Percentiles rank a stretch among this genome's conserved stretches.
phyloP scores from a whole-genome alignment of 108 stramenopile genomes.

The Hondaea fermentalgiana region DNA sequence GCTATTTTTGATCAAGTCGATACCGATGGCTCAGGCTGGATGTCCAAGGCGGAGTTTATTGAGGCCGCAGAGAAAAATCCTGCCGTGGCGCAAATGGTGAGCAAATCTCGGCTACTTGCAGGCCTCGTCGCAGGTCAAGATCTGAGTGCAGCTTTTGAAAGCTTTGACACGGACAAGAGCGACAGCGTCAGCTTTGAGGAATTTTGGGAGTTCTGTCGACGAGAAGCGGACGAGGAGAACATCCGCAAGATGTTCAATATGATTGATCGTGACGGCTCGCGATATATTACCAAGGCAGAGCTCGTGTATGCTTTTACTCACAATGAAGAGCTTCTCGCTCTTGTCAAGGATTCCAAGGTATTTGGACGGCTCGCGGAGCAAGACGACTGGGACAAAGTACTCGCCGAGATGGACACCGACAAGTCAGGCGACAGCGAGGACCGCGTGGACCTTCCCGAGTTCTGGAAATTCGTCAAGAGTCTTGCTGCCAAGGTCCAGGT shows the following conservation, averaged over 20 bases:
- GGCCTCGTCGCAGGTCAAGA: neutral
- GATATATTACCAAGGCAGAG: slow-evolving; percentile 7
- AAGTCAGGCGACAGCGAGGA: neutral
- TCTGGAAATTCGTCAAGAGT: neutral
- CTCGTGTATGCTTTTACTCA: neutral
- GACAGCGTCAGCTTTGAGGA: slow-evolving; percentile 11
- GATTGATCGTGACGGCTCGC: neutral
- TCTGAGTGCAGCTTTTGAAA: neutral
- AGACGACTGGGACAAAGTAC: neutral
- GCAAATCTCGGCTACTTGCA: neutral
- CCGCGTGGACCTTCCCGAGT: neutral
- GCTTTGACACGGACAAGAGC: neutral
- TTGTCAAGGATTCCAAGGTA: neutral
- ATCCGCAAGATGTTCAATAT: slow-evolving; percentile 12
- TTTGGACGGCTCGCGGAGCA: neutral
- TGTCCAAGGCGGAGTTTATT: neutral
- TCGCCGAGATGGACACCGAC: slow-evolving; percentile 2
- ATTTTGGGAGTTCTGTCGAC: neutral
- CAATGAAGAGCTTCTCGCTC: neutral
- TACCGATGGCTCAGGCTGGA: neutral
- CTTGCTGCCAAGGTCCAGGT: neutral
- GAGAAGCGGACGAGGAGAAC: neutral
- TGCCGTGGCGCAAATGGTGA: neutral
- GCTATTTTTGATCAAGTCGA: neutral
- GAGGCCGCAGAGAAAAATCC: neutral